Evolutionary conservation across 495 filamentous ascomycete species (phyloP), one percentile per base, ranked within the genome.

Genomic region (Letharia columbiana): DNA sequence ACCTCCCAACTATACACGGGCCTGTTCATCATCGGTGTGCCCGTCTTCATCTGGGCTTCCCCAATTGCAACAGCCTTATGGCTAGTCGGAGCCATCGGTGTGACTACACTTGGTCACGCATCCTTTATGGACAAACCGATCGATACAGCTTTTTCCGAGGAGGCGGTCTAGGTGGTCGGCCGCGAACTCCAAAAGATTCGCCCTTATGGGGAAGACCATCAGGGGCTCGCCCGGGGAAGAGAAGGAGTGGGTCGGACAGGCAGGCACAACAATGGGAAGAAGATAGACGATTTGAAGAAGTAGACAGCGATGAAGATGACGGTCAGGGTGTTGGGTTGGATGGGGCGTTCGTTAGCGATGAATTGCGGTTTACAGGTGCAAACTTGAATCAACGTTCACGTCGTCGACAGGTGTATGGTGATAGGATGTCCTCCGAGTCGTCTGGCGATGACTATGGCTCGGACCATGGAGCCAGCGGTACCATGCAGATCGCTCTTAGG

Each of bases 111-210:
- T 68, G 95, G 95, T 77, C 94, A 98, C 80, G 94, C 94, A 71
- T 83, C 91, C 61, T 86, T 98, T 73, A 87, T 98, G 88, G 94
- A 98, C 79, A 96, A 96, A 83, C 93, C 93, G 47, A 96, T 98
- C 82, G 94, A 97, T 86, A 92, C 93, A 92, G 92, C 93, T 98
- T 98, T 98, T 97, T 98, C 95, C 84, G 94, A 96, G 94, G 95
- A 98, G 93, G 94, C 92, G 92, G 92, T 97, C 90, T 98, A 97
- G 87, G 85, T 92, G 92, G 92, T 96, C 92, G 92, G 90, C 92
- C 91, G 91, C 92, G 90, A 95, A 85, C 91, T 96, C 92, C 91
- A 87, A 86, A 91, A 85, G 82, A 82, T 89, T 87, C 87, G 90
- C 90, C 89, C 90, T 86, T 79, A 88, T 89, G 91, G 92, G 92